Evolutionary conservation across 2,329 filamentous ascomycete species (phyloP).

Genomic region (Pseudogymnoascus sp.): DNA sequence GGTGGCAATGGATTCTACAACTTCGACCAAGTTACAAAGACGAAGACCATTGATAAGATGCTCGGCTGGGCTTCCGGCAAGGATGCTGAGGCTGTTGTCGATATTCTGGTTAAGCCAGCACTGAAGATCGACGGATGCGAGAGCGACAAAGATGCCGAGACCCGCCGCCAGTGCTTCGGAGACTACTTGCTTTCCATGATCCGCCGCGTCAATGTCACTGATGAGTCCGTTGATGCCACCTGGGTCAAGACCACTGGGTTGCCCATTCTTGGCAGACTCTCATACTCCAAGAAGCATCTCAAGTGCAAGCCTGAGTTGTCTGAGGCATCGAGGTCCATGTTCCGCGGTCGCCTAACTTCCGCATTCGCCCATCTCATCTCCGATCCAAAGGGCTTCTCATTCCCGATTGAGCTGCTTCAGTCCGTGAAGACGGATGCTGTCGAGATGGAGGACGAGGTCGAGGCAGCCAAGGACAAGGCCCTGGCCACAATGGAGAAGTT

Average conservation of each 20-base stretch:
- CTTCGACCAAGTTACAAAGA: constrained; percentile 80
- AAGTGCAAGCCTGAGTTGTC: constrained; percentile 39
- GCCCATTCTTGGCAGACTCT: constrained; percentile 40
- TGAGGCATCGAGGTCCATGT: constrained; percentile 46
- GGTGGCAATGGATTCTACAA: constrained; percentile 63
- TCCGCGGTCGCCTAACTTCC: constrained; percentile 49
- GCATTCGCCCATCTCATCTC: constrained; percentile 51
- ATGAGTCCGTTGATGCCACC: constrained; percentile 15
- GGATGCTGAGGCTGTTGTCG: constrained; percentile 36
- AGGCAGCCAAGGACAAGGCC: constrained; percentile 45
- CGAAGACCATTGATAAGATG: constrained; percentile 68
- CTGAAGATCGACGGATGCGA: constrained; percentile 30
- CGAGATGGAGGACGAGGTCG: constrained; percentile 47
- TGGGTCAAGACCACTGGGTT: constrained; percentile 25
- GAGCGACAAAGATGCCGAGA: constrained; percentile 23
- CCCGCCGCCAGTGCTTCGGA: constrained; percentile 25
- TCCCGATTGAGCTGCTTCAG: constrained; percentile 27
- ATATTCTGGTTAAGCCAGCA: constrained; percentile 41
- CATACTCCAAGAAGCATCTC: constrained; percentile 43
- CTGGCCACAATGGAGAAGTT: constrained; percentile 46
- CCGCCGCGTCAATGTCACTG: constrained; percentile 21
- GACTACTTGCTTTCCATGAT: constrained; percentile 28
- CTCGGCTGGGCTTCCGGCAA: constrained; percentile 20
- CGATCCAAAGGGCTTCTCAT: constrained; percentile 43
- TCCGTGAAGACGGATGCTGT: constrained; percentile 33